Base-by-base conservation (phyloP, 768 basidiomycete species). In the Xerocomus spinulosus region DNA sequence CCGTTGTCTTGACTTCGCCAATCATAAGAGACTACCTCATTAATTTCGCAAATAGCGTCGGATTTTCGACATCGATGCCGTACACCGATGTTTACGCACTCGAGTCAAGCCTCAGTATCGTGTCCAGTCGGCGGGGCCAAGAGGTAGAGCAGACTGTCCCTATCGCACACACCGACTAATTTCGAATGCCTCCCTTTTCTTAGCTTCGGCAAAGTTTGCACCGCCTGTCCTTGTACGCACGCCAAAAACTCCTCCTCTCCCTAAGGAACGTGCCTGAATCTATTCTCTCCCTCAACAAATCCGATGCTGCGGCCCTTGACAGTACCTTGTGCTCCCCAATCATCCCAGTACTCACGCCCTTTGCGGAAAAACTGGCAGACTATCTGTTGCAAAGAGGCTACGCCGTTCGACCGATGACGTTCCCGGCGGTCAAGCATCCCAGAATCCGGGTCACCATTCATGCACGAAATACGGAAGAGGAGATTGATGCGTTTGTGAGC, bases 101-200 rank as follows among this genome's bases (percentile, higher is more conserved):
- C 5, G 70, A 86, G 15, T 73, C 54, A 5, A 53, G 92, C 37
- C 81, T 62, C 9, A 21, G 40, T 8, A 43, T 50, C 32, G 49
- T 61, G 5, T 48, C 54, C 13, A 39, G 50, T 28, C 26, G 46
- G 23, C 48, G 36, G 4, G 57, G 60, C 15, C 40, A 56, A 20
- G 54, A 62, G 55, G 60, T 62, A 54, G 30, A 10, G 33, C 35
- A 15, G 21, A 48, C 46, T 7, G 6, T n/a, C 44, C 14, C 14
- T 5, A 12, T 42, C 6, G 7, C 9, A 9, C 36, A 14, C 13
- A 4, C 6, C 23, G 20, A 13, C 39, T 51, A 13, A 56, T 42
- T 5, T 38, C 18, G 23, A 24, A 3, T 13, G n/a, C 9, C 4
- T 37, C 20, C 15, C 12, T 25, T 33, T 12, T 14, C 35, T 4